Percentiles rank a stretch among this genome's conserved stretches.
Evolutionary conservation across 257 asterid species (phyloP).

Genomic region (Marsdenia floribunda): DNA sequence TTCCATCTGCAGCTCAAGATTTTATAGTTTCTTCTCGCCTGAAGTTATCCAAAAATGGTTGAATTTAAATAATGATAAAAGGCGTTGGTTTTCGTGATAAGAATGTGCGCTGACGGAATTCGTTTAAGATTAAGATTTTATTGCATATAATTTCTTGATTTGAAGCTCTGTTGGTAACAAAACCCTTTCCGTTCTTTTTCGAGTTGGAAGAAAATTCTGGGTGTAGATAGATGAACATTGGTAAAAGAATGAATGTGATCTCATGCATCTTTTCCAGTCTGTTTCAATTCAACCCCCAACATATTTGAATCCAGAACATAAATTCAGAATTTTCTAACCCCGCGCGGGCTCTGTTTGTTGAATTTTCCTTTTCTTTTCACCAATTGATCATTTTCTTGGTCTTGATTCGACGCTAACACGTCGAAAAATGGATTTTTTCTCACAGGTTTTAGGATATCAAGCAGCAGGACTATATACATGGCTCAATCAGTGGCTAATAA

Average conservation of each 20-base stretch:
- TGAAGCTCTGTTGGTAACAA: not conserved
- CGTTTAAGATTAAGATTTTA: not conserved
- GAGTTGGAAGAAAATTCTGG: not conserved
- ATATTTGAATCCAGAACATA: not conserved
- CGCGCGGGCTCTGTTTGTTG: not conserved
- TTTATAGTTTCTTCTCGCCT: not conserved
- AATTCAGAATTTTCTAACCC: not conserved
- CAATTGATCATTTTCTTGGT: conserved; percentile 2
- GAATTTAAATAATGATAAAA: not conserved
- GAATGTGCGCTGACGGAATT: not conserved
- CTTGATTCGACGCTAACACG: not conserved
- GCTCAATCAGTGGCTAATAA: conserved; percentile 38
- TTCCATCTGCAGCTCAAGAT: not conserved
- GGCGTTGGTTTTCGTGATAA: not conserved
- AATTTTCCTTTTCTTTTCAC: not conserved
- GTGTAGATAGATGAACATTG: conserved; percentile 2
- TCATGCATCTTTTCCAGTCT: not conserved
- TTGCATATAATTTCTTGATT: not conserved
- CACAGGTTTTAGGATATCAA: conserved; percentile 2
- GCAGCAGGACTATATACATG: conserved; percentile 24
- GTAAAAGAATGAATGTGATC: not conserved
- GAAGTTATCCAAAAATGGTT: not conserved
- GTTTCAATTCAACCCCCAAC: not conserved
- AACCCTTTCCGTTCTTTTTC: not conserved
- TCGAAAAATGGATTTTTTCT: not conserved